These are phyloP conservation scores for Staphylotrichum longicolle DNA, from an alignment of 495 filamentous ascomycete genomes.

Conservation along the genomic window DNA sequence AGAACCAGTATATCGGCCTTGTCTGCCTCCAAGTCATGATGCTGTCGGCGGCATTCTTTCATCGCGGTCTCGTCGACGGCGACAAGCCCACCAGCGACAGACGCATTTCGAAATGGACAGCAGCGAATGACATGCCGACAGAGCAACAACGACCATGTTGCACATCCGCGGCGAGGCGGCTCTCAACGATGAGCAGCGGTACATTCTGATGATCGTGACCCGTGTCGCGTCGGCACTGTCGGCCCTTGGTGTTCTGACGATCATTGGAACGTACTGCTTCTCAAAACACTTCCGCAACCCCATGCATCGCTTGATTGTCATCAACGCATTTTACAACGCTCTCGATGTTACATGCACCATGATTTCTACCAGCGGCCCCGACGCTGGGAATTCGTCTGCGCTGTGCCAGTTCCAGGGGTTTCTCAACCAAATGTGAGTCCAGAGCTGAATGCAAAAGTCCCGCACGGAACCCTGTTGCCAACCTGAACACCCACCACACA, in stretches of 20 bases:
- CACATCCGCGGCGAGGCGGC: constrained; percentile 22
- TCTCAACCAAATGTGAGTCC: constrained; percentile 45
- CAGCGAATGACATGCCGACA: neutral
- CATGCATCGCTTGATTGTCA: constrained; percentile 50
- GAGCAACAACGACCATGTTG: constrained; percentile 20
- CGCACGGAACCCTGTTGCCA: no score
- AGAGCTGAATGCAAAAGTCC: neutral
- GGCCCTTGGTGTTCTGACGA: constrained; percentile 39
- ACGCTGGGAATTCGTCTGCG: constrained; percentile 39
- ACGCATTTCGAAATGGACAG: no score
- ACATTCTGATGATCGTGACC: constrained; percentile 35
- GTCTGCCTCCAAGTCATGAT: neutral
- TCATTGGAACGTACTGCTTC: constrained; percentile 40
- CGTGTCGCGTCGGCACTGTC: constrained; percentile 43
- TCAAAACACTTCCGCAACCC: constrained; percentile 48
- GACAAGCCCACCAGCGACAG: neutral
- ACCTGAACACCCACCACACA: constrained; percentile 12
- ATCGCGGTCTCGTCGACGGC: neutral
- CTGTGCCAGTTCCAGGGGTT: constrained; percentile 52
- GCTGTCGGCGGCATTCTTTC: neutral
- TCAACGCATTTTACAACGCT: constrained; percentile 48
- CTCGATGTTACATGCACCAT: constrained; percentile 48
- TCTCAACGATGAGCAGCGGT: constrained; percentile 36
- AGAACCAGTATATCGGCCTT: constrained; percentile 9
- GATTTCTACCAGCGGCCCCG: constrained; percentile 44